Evolutionary conservation across 202 grass and related monocot species (phyloP).

Genomic region (Carex arenaria): DNA sequence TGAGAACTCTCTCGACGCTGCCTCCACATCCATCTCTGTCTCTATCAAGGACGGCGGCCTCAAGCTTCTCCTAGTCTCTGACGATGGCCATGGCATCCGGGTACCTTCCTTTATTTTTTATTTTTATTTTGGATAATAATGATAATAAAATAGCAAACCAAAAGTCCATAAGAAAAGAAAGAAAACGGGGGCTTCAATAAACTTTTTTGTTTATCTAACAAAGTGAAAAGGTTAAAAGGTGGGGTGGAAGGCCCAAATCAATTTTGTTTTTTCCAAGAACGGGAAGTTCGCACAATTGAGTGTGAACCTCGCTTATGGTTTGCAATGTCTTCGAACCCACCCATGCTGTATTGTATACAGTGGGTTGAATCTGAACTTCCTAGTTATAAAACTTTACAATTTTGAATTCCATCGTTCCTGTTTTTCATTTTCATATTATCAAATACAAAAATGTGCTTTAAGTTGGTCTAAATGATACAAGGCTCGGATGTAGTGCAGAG

Average conservation of each 20-base stretch:
- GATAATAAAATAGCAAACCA: not conserved
- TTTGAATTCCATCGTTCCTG: not conserved
- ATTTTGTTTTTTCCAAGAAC: not conserved
- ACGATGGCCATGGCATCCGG: constrained; percentile 79
- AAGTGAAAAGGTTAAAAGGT: not conserved
- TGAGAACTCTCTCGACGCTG: constrained; percentile 93
- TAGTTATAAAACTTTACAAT: not conserved
- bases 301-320: not conserved
- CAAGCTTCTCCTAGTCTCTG: constrained; percentile 91
- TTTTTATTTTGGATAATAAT: not conserved
- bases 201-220: not conserved
- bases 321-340: not conserved
- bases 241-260: not conserved
- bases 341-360: not conserved
- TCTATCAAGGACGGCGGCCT: constrained; percentile 78
- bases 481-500: not conserved
- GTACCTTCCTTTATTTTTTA: constrained; percentile 23
- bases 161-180: not conserved
- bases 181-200: not conserved
- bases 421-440: not conserved
- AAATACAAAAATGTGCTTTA: not conserved
- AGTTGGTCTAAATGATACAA: not conserved
- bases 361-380: not conserved
- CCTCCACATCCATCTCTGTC: constrained; percentile 59
- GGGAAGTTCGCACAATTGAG: not conserved